Evolutionary conservation across 345 rosid species (phyloP), one percentile per base, ranked within the genome.

Genomic region (Eucalyptus coolabah): DNA sequence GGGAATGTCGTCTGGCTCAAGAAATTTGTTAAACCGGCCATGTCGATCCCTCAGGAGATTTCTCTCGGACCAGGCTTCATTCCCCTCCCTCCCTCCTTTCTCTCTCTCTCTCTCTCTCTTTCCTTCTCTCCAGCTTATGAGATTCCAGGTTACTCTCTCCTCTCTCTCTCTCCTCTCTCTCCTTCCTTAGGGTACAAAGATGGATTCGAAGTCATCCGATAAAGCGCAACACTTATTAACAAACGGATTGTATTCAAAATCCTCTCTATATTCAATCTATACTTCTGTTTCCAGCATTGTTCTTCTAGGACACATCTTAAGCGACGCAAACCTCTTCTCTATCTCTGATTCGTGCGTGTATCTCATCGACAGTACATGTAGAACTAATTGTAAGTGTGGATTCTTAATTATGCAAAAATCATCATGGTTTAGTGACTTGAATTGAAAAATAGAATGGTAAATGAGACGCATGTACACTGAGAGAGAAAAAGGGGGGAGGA

Each of bases 41-140:
- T 3, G 32, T 85, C 50, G 87, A 50, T 45, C 50, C 87, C 47
- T 45, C 50, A 26, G 81, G 87, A 42, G 18, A 87, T 60, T 89
- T 77, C 34, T 89, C 91, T 89, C 87, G 91, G 91, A 87, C 91
- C 91, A 89, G 91, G 91, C 91, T 89, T 89, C 91, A 87, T 89
- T 87, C 91, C 91, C 91, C 86, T 87, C 87, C 59, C 60, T 45
- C 87, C 53, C 51, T n/a, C 11, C 45, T 86, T 59, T 86, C 63
- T 56, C 9, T 86, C 9, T 86, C 87, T 86, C 59, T 50, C 60
- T 86, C 63, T 14, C 65, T 86, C 44, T 86, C 87, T 86, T 24
- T 53, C 45, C 50, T 42, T 42, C 40, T n/a, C 7, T 53, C 88
- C 42, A 26, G 37, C 32, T 56, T 32, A 40, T 56, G 56, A 54